Conservation (phyloP, 208 protist genomes). For the Acanthamoeba polyphaga region DNA sequence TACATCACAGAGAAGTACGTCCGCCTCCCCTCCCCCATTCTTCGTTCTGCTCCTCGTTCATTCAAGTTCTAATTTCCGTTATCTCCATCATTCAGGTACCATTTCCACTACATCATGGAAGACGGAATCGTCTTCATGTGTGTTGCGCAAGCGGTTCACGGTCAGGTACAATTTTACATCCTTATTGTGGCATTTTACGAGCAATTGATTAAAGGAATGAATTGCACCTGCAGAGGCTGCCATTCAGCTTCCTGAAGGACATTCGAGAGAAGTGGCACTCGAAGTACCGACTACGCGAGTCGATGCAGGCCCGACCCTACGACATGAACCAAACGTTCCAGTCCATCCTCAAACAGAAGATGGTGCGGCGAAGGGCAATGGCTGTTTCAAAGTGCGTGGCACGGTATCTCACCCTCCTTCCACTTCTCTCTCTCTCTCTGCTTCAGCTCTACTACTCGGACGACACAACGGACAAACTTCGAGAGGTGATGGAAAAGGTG, state of each 20-base stretch:
- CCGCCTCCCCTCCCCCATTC: neutral
- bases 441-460: constrained; percentile 45
- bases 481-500: constrained; percentile 66
- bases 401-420: neutral
- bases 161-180: neutral
- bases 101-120: constrained; percentile 64
- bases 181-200: neutral
- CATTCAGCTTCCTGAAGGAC: constrained; percentile 33
- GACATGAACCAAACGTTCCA: constrained; percentile 46
- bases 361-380: neutral
- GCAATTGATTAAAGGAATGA: neutral
- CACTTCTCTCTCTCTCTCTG: no score
- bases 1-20: constrained; percentile 60
- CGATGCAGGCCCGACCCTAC: constrained; percentile 58
- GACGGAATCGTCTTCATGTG: constrained; percentile 52
- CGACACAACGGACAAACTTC: constrained; percentile 10
- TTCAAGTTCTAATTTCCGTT: neutral
- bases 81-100: neutral
- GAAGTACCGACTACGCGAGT: constrained; percentile 31
- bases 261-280: constrained; percentile 54
- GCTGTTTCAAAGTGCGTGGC: neutral
- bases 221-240: neutral
- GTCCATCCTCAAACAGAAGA: constrained; percentile 50
- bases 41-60: neutral
- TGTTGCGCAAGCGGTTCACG: constrained; percentile 28